These are phyloP conservation scores for Passiflora organensis DNA, from an alignment of 345 rosid genomes.

Conservation along the genomic window DNA sequence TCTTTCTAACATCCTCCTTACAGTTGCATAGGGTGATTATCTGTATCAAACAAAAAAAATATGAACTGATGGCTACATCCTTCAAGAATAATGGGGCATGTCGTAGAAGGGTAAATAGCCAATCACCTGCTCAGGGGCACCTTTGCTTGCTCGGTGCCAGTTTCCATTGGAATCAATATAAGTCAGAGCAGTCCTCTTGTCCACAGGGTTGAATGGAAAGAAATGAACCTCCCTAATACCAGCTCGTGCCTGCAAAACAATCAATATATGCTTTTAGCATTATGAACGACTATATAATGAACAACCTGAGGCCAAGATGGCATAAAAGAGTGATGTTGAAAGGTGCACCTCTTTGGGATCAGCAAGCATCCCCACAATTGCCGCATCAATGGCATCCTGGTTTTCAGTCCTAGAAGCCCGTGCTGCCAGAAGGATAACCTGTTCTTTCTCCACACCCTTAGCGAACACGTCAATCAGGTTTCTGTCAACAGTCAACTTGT, in stretches of 20 bases:
- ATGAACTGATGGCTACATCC: neutral
- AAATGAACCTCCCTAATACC: slow-evolving; percentile 76
- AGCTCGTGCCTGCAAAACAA: slow-evolving; percentile 59
- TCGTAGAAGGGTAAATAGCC: neutral
- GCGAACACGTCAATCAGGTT: slow-evolving; percentile 65
- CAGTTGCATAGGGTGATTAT: slow-evolving; percentile 65
- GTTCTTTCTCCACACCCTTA: slow-evolving; percentile 67
- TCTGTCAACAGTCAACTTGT: slow-evolving; percentile 75
- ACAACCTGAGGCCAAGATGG: slow-evolving; percentile 6
- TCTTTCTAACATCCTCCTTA: slow-evolving; percentile 66
- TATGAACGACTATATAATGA: neutral
- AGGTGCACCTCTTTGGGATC: slow-evolving; percentile 82
- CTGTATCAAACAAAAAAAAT: slow-evolving; percentile 26
- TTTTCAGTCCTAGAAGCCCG: slow-evolving; percentile 86
- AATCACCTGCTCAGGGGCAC: slow-evolving; percentile 88
- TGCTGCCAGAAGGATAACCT: slow-evolving; percentile 72
- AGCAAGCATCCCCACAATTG: slow-evolving; percentile 90
- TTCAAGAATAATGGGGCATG: neutral
- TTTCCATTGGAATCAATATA: slow-evolving; percentile 65
- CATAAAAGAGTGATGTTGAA: neutral
- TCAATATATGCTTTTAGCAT: neutral
- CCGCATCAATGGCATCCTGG: slow-evolving; percentile 90
- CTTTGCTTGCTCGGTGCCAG: slow-evolving; percentile 88
- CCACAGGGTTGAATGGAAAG: slow-evolving; percentile 85
- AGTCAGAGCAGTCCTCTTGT: slow-evolving; percentile 89